Evolutionary conservation across 169 alveolate genomes (phyloP).

Genomic region (Cyclospora cayetanensis): DNA sequence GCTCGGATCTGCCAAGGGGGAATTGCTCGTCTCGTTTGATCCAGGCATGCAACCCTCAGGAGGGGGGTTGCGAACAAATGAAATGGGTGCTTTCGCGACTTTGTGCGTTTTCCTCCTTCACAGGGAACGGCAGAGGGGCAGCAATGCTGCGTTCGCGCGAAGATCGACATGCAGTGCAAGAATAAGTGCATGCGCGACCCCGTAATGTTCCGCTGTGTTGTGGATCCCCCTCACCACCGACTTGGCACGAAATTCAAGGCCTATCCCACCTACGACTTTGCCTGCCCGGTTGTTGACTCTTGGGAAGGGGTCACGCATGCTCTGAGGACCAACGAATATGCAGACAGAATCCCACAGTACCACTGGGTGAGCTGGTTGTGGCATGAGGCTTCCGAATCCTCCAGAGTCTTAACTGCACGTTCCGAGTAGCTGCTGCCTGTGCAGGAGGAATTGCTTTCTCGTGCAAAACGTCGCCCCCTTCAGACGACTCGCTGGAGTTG

Average conservation of each 20-base stretch:
- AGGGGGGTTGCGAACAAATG: background rate
- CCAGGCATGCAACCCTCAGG: too few relatives aligned
- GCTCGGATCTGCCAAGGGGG: background rate
- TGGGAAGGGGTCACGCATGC: constrained; percentile 98
- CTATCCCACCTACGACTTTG: constrained; percentile 99
- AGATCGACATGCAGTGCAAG: constrained; percentile 93
- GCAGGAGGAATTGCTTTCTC: too few relatives aligned
- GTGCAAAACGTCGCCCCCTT: too few relatives aligned
- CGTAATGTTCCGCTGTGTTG: constrained; percentile 94
- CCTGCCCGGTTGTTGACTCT: constrained; percentile 98
- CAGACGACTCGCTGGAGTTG: too few relatives aligned
- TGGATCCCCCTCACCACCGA: constrained; percentile 93
- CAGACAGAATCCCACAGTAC: constrained; percentile 96
- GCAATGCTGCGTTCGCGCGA: constrained; percentile 97
- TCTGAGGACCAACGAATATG: constrained; percentile 97
- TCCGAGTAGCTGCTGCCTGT: too few relatives aligned
- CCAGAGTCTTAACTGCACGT: too few relatives aligned
- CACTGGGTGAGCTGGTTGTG: constrained; percentile 88
- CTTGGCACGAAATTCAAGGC: constrained; percentile 95
- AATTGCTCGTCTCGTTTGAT: background rate
- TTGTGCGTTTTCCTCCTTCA: background rate
- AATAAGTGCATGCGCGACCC: constrained; percentile 99
- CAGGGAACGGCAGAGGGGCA: constrained; percentile 89
- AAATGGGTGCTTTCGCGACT: background rate
- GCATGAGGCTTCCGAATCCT: too few relatives aligned